phyloP scores from a whole-genome alignment of 441 rosid genomes.

The Omphalea diandra region DNA sequence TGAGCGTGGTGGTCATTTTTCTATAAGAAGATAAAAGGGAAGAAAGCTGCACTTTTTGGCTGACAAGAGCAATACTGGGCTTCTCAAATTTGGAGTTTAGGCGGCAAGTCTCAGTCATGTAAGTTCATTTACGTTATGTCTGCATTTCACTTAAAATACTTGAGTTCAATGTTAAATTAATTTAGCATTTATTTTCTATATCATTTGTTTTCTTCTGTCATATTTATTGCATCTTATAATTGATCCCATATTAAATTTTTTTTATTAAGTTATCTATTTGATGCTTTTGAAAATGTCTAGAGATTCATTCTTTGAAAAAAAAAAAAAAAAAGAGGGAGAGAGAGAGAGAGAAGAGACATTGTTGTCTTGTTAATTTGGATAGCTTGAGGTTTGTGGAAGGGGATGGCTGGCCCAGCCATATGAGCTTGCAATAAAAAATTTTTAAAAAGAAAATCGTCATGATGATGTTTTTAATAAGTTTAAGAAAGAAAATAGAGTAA shows the following conservation, averaged over 20 bases:
- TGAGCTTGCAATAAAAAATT: too few relatives aligned
- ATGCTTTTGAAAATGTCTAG: neutral
- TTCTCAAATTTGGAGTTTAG: neutral
- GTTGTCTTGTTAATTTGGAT: too few relatives aligned
- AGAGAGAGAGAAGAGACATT: too few relatives aligned
- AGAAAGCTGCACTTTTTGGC: neutral
- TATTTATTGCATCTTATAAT: neutral
- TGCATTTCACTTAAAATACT: neutral
- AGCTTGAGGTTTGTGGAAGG: too few relatives aligned
- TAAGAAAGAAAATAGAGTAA: too few relatives aligned
- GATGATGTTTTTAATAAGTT: too few relatives aligned
- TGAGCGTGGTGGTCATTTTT: neutral
- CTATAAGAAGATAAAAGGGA: neutral
- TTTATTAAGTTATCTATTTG: neutral
- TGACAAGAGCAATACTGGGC: neutral
- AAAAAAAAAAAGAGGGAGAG: too few relatives aligned
- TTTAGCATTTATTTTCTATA: neutral
- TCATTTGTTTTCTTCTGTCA: neutral
- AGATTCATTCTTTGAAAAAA: too few relatives aligned
- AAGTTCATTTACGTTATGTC: neutral
- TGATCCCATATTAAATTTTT: neutral
- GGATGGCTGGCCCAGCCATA: too few relatives aligned
- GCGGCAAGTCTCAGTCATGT: neutral
- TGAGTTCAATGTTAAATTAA: neutral
- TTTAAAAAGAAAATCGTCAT: too few relatives aligned